Evolutionary conservation across 345 rosid species (phyloP), one percentile per base, ranked within the genome.

Genomic region (Lenwebbia sp.): DNA sequence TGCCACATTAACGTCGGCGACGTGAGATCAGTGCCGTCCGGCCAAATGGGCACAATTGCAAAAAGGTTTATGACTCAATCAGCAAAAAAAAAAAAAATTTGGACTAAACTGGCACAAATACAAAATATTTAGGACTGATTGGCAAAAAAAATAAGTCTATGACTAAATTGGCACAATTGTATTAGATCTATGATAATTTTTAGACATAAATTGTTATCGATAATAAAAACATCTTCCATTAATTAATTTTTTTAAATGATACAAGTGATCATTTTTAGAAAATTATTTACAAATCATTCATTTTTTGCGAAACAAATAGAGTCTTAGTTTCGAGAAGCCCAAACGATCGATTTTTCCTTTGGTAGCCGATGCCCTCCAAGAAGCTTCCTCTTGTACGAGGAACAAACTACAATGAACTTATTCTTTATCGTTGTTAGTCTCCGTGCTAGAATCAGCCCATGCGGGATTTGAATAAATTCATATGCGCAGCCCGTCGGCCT

Each of bases 211-310:
- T 26, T 15, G 7, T 17, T 17, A 17, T 17, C 8, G 7, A 17
- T 15, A 53, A 53, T 1, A 6, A 53, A 53, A 53, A 53, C 2
- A 17, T 26, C 12, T 25, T 25, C 6, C 15, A 62, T 62, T 14
- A 8, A 0, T 2, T 4, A 7, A 62, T 33, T 30, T 30, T 62
- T 62, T 30, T 0, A 28, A 62, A 3, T 62, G 1, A 62, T 30
- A 30, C 15, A 30, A 3, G 11, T 0, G 3, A 30, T 62, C 9
- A 30, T 7, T 28, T 15, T 62, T 62, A 30, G 1, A 0, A 62
- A 28, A 28, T 4, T 4, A 30, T 30, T 14, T 15, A 30, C 0
- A 3, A 15, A 30, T 0, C 3, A 15, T 62, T 28, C 3, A 14
- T 30, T 62, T 30, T 30, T 30, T 21, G 0, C 0, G 3, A 62